A percentile compares a stretch with the other conserved stretches of the same genome.
phyloP scores from a whole-genome alignment of 768 basidiomycete genomes.

The Pilatotrama ljubarskyi region DNA sequence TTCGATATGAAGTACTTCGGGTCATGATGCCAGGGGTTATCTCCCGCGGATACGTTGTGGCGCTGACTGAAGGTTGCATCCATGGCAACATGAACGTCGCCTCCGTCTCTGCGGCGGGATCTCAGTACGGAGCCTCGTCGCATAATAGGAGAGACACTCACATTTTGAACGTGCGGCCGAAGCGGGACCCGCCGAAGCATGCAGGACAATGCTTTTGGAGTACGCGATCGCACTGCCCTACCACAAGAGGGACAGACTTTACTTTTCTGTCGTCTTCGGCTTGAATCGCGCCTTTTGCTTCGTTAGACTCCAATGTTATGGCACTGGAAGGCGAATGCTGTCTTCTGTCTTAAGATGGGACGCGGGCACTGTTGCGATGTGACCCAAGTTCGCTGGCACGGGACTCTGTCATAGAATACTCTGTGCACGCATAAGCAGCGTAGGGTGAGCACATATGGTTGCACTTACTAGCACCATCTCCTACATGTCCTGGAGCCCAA shows the following conservation, averaged over 20 bases:
- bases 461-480: too few species aligned
- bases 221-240: constrained; percentile 20
- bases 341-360: too few species aligned
- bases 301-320: neutral
- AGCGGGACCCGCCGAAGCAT: constrained; percentile 34
- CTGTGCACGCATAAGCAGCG: too few species aligned
- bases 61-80: constrained; percentile 45
- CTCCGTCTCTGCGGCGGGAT: constrained; percentile 30
- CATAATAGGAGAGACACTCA: constrained; percentile 1
- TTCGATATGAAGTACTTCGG: constrained; percentile 38
- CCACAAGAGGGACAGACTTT: neutral
- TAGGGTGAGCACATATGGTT: too few species aligned
- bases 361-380: too few species aligned
- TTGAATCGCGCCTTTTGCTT: neutral
- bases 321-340: too few species aligned
- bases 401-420: too few species aligned
- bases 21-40: constrained; percentile 36
- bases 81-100: constrained; percentile 38
- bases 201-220: constrained; percentile 36
- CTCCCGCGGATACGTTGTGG: constrained; percentile 32
- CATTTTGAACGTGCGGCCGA: constrained; percentile 22
- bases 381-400: too few species aligned
- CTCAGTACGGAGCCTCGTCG: neutral
- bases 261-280: neutral
- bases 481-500: too few species aligned